Evolutionary conservation across 345 rosid genomes (phyloP), one percentile per base, ranked within the genome.

Genomic region (Acer saccharum): DNA sequence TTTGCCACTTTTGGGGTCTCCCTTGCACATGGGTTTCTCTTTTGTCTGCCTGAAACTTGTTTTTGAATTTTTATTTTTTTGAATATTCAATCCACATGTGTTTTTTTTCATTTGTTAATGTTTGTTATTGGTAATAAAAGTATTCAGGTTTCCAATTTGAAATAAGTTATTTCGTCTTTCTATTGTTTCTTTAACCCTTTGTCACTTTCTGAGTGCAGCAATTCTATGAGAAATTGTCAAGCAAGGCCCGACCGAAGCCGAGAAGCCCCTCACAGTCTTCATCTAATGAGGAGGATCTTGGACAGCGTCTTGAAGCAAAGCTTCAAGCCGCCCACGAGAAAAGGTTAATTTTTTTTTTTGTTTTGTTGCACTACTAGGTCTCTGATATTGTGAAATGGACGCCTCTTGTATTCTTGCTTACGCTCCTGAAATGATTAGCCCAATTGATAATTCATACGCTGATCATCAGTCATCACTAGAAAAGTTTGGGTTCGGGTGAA

Each of bases 261-360:
- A 88, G 90, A 86, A 96, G 98, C 80, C 97, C 98, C 10, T 85
- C 89, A 29, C 86, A 82, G 60, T 79, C 90, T 75, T 92, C 91
- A 72, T 88, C 94, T 25, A 76, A 80, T 3, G 99, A 94, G 80
- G 99, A 93, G 73, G 89, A 96, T 73, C 98, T 87, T 68, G 91
- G 92, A 55, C 98, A 96, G 74, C 93, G 98, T n/a, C 95, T 96
- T 79, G 98, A 96, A 77, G 98, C 99, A 1, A 94, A 87, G 83
- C 98, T 96, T 79, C 90, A 83, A 70, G 98, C 99, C 43, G 99
- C 99, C 23, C 95, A 91, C 86, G 93, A 86, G 83, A 96, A 96
- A 82, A 89, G 99, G 99, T 96, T 39, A 65, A 54, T 46, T 4
- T 35, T 35, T 29, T 13, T n/a, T 58, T 62, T 21, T n/a, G 16